Conservation (phyloP, 345 rosid genomes). For the Lagerstroemia speciosa region DNA sequence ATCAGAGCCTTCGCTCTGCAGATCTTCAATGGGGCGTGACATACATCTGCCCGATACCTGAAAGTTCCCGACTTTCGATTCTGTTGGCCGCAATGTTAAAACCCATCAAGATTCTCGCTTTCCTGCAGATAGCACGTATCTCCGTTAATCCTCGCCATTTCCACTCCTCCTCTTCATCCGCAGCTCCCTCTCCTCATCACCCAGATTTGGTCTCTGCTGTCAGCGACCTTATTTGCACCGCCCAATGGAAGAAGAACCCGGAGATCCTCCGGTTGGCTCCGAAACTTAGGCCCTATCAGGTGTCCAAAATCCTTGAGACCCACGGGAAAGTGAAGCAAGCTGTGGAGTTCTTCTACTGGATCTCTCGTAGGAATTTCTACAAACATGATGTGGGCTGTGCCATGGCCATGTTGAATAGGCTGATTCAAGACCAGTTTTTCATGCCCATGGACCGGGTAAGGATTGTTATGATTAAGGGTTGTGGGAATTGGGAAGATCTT, state of each 20-base stretch:
- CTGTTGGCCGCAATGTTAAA: conserved; percentile 6
- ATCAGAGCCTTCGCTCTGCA: background rate
- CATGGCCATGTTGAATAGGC: conserved; percentile 41
- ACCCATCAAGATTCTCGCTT: background rate
- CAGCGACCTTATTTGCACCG: conserved; percentile 23
- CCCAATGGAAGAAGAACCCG: conserved; percentile 38
- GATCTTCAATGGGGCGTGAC: background rate
- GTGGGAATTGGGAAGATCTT: conserved; percentile 35
- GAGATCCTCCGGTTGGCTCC: conserved; percentile 23
- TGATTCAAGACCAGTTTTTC: conserved; percentile 27
- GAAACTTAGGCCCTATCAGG: conserved; percentile 33
- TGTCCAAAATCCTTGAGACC: conserved; percentile 32
- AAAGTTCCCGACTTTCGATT: background rate
- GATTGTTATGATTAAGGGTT: conserved; percentile 52
- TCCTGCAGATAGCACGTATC: conserved; percentile 4
- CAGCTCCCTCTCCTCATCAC: conserved; percentile 1
- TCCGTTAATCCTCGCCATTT: background rate
- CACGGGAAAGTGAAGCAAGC: conserved; percentile 25
- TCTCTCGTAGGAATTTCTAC: conserved; percentile 39
- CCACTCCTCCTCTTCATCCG: background rate
- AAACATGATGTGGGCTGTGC: conserved; percentile 39
- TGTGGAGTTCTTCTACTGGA: conserved; percentile 40
- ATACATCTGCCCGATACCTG: background rate
- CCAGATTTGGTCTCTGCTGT: conserved; percentile 24
- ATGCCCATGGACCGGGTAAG: conserved; percentile 43